Evolutionary conservation across 2,329 filamentous ascomycete genomes (phyloP).

Genomic region (Chrysoporthe austroafricana): DNA sequence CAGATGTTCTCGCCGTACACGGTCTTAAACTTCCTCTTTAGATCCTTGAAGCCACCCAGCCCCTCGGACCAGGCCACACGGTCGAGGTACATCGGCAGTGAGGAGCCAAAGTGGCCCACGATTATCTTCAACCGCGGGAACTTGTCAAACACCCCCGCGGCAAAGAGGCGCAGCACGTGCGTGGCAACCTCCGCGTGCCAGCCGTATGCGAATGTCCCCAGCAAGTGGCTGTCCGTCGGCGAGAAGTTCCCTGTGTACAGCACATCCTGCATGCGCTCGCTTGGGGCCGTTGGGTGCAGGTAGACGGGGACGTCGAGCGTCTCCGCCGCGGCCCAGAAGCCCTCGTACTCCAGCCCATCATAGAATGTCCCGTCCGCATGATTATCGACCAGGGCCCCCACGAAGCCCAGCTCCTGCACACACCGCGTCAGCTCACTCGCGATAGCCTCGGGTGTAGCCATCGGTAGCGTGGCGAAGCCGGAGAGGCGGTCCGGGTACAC

Average conservation of each 20-base stretch:
- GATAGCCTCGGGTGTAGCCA: constrained; percentile 41
- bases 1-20: constrained; percentile 4
- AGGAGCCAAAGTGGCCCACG: constrained; percentile 7
- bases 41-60: background rate
- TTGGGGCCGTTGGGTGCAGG: constrained; percentile 44
- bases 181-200: constrained; percentile 11
- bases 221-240: background rate
- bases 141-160: constrained; percentile 6
- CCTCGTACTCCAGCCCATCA: constrained; percentile 47
- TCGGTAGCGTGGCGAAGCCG: constrained; percentile 37
- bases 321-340: constrained; percentile 45
- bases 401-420: constrained; percentile 35
- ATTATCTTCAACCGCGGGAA: constrained; percentile 10
- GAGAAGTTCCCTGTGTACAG: constrained; percentile 2
- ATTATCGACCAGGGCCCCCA: constrained; percentile 52
- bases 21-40: background rate
- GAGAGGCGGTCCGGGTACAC: constrained; percentile 26
- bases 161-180: constrained; percentile 12
- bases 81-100: background rate
- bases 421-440: constrained; percentile 45
- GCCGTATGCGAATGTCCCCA: constrained; percentile 2
- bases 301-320: constrained; percentile 49
- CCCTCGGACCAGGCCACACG: background rate
- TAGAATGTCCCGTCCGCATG: constrained; percentile 46
- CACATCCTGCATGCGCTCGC: constrained; percentile 26